Evolutionary conservation across 2,329 filamentous ascomycete genomes (phyloP).

Genomic region (Thermoascus crustaceus): DNA sequence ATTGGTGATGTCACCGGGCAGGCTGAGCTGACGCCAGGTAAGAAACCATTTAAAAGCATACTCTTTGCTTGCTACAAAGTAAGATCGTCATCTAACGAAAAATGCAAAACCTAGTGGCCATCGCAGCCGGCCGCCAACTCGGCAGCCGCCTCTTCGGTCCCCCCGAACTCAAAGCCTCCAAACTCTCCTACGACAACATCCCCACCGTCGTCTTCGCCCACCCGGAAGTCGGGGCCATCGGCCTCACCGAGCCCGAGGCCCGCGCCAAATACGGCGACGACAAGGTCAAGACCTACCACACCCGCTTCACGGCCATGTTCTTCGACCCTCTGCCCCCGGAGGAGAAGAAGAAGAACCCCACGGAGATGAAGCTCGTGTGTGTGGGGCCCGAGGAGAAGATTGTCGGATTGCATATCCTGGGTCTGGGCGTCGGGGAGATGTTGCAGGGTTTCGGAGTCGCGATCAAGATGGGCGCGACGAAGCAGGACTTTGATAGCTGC

Average conservation of each 20-base stretch:
- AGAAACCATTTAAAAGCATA: conserved; percentile 4
- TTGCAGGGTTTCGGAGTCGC: conserved; percentile 69
- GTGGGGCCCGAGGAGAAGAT: conserved; percentile 43
- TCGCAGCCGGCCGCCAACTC: conserved; percentile 44
- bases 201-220: conserved; percentile 47
- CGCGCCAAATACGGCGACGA: conserved; percentile 41
- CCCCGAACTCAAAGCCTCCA: conserved; percentile 34
- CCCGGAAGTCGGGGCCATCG: conserved; percentile 42
- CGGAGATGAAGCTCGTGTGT: conserved; percentile 44
- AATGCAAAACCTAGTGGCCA: conserved; percentile 34
- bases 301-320: conserved; percentile 43
- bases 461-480: conserved; percentile 71
- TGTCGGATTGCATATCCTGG: conserved; percentile 43
- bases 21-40: conserved; percentile 44
- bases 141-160: conserved; percentile 44
- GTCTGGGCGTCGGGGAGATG: conserved; percentile 52
- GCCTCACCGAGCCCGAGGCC: conserved; percentile 44
- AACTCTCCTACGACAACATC: conserved; percentile 43
- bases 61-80: no score
- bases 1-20: conserved; percentile 46
- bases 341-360: conserved; percentile 43
- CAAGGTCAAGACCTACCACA: conserved; percentile 44
- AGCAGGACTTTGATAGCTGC: conserved; percentile 66
- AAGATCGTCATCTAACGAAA: no score
- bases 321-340: conserved; percentile 40